Evolutionary conservation across 164 flowering plant genomes (phyloP).

Genomic region (Protea cynaroides): DNA sequence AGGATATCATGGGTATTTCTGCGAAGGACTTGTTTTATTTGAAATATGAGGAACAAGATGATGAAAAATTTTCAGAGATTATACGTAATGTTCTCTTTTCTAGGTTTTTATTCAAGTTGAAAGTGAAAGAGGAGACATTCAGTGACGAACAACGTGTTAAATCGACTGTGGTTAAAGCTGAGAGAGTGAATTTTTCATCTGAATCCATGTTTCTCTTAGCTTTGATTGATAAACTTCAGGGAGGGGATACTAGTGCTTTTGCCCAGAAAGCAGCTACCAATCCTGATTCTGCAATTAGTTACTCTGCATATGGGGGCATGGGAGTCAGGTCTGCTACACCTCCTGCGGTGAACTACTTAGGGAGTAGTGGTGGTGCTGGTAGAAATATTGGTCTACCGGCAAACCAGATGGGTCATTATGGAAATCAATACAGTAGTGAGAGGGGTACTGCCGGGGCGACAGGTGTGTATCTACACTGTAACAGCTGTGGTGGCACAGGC

Average conservation of each 20-base stretch:
- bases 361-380: constrained; percentile 17
- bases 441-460: constrained; percentile 16
- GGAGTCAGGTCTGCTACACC: constrained; percentile 23
- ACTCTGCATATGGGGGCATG: constrained; percentile 21
- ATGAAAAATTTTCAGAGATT: constrained; percentile 53
- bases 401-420: constrained; percentile 44
- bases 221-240: constrained; percentile 41
- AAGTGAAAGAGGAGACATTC: constrained; percentile 85
- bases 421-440: constrained; percentile 42
- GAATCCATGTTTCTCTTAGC: constrained; percentile 62
- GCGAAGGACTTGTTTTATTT: constrained; percentile 68
- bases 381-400: constrained; percentile 17
- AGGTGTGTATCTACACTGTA: constrained; percentile 32
- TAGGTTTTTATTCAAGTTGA: constrained; percentile 66
- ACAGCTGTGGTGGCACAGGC: constrained; percentile 58
- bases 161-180: constrained; percentile 73
- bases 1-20: constrained; percentile 74
- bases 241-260: constrained; percentile 25
- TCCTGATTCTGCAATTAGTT: constrained; percentile 23
- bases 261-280: constrained; percentile 18
- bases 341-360: constrained; percentile 22
- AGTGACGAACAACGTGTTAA: constrained; percentile 92
- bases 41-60: constrained; percentile 74
- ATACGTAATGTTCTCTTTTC: constrained; percentile 51
- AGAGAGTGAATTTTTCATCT: constrained; percentile 47